A percentile compares a stretch with the other conserved stretches of the same genome.
Conservation (phyloP, 768 basidiomycete species). For the Boletus edulis region DNA sequence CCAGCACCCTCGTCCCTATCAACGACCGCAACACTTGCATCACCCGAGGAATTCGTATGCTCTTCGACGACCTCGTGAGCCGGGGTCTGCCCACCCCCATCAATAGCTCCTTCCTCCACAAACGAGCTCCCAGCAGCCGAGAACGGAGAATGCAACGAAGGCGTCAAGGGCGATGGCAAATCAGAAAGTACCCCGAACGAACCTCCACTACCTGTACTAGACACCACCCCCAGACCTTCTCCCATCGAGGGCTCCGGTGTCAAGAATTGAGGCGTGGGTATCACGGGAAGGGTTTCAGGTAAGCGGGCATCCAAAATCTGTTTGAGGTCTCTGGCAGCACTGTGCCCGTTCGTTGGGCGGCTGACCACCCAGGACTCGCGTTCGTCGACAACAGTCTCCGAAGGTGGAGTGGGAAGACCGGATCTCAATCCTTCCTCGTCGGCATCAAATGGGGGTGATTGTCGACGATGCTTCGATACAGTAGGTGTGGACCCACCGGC, state of each 20-base stretch:
- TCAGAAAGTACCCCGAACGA: background rate
- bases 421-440: background rate
- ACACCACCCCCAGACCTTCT: background rate
- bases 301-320: background rate
- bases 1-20: background rate
- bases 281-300: background rate
- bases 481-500: background rate
- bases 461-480: background rate
- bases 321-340: background rate
- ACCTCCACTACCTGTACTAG: background rate
- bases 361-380: background rate
- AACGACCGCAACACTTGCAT: no score
- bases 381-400: background rate
- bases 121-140: background rate
- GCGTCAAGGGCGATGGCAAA: slow-evolving; percentile 1
- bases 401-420: slow-evolving; percentile 7
- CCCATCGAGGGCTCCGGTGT: background rate
- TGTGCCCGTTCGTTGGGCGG: background rate
- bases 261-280: slow-evolving; percentile 3
- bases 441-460: background rate
- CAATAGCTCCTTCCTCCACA: background rate
- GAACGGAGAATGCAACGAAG: background rate
- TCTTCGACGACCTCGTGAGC: background rate
- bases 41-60: background rate
- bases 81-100: background rate